Evolutionary conservation across 148 eudicot genomes (phyloP).

Genomic region (Silene conica): DNA sequence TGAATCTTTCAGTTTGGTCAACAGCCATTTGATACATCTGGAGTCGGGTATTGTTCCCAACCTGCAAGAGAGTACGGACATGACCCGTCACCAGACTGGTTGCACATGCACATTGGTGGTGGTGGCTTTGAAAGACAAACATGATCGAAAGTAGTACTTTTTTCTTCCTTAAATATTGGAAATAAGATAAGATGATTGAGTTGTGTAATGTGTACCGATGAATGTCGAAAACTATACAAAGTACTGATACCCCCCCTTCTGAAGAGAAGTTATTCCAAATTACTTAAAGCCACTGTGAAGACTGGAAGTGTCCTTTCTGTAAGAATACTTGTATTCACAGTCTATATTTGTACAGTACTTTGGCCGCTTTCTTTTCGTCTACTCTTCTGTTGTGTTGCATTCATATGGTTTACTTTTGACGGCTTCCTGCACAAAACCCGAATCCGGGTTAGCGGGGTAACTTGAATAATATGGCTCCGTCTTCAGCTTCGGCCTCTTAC

Average conservation of each 20-base stretch:
- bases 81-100: constrained; percentile 77
- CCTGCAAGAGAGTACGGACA: constrained; percentile 51
- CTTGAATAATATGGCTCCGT: too few species aligned
- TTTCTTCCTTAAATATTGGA: constrained; percentile 16
- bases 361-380: not conserved
- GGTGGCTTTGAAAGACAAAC: constrained; percentile 62
- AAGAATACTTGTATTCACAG: constrained; percentile 22
- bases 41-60: constrained; percentile 54
- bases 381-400: not conserved
- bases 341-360: constrained; percentile 6
- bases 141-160: constrained; percentile 17
- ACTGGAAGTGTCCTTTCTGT: constrained; percentile 14
- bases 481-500: too few species aligned
- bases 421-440: too few species aligned
- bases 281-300: constrained; percentile 16
- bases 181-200: constrained; percentile 19
- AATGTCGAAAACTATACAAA: constrained; percentile 8
- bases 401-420: too few species aligned
- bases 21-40: constrained; percentile 56
- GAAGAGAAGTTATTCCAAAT: not conserved
- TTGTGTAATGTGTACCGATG: constrained; percentile 16
- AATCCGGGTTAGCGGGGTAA: too few species aligned
- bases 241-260: constrained; percentile 1
- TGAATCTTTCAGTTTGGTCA: constrained; percentile 49
- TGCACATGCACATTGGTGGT: constrained; percentile 84